Conservation (phyloP, 495 filamentous ascomycete genomes). For the Pyronema omphalodes region DNA sequence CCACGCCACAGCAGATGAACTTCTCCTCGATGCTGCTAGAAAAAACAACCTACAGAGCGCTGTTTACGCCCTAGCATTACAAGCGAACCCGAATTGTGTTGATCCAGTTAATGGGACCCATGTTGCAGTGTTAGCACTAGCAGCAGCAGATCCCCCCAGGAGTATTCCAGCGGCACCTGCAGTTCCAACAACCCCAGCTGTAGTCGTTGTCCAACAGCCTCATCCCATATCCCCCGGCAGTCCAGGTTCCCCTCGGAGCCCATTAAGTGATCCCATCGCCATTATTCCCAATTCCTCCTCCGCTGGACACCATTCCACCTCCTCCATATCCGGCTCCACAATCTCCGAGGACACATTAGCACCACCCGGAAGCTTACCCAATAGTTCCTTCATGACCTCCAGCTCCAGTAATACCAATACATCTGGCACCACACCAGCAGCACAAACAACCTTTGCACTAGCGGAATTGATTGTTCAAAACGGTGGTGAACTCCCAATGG, state of each 20-base stretch:
- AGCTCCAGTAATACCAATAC: neutral
- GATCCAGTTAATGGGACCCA: slow-evolving; percentile 82
- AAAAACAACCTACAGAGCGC: slow-evolving; percentile 82
- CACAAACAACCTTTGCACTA: slow-evolving; percentile 43
- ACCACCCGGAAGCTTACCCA: neutral
- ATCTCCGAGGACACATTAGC: slow-evolving; percentile 5
- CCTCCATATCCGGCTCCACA: slow-evolving; percentile 1
- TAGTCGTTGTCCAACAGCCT: too few relatives aligned
- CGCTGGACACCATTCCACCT: too few relatives aligned
- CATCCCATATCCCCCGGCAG: too few relatives aligned
- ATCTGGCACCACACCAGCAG: slow-evolving; percentile 23
- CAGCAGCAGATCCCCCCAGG: slow-evolving; percentile 62
- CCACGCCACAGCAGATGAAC: slow-evolving; percentile 69
- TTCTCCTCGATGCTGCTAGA: slow-evolving; percentile 82
- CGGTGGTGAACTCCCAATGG: slow-evolving; percentile 65
- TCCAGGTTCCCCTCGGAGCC: too few relatives aligned
- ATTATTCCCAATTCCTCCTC: slow-evolving; percentile 9
- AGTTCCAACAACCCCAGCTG: slow-evolving; percentile 3
- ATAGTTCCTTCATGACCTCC: neutral
- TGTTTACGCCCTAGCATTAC: slow-evolving; percentile 73
- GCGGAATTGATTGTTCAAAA: slow-evolving; percentile 90
- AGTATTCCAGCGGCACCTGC: slow-evolving; percentile 26
- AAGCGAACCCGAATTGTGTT: slow-evolving; percentile 67
- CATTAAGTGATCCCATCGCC: too few relatives aligned
- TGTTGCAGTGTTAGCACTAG: slow-evolving; percentile 74